phyloP scores from a whole-genome alignment of 441 rosid species.

The Biscutella laevigata region DNA sequence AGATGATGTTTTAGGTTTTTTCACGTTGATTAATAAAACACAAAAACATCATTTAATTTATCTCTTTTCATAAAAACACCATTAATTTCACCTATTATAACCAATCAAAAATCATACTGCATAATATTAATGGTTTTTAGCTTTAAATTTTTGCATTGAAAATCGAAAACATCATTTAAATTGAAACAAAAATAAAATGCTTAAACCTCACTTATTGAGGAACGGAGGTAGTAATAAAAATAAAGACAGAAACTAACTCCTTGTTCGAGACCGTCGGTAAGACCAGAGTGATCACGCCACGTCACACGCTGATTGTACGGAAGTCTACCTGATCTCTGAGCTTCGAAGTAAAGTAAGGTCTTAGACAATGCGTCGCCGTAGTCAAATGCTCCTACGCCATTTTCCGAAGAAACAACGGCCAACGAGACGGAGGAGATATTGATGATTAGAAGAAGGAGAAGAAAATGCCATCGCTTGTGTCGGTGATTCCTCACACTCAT shows the following conservation, averaged over 20 bases:
- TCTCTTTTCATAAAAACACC: too few species aligned
- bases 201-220: too few species aligned
- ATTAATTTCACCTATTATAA: too few species aligned
- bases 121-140: too few species aligned
- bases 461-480: constrained; percentile 17
- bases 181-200: too few species aligned
- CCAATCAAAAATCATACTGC: too few species aligned
- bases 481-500: constrained; percentile 20
- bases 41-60: too few species aligned
- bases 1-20: too few species aligned
- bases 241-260: constrained; percentile 51
- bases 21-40: too few species aligned
- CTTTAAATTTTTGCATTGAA: too few species aligned
- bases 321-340: constrained; percentile 86
- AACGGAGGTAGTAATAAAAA: too few species aligned
- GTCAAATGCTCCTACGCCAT: constrained; percentile 25
- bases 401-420: constrained; percentile 17
- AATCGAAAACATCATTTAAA: too few species aligned
- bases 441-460: constrained; percentile 26
- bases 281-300: constrained; percentile 93
- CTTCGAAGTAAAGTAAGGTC: constrained; percentile 84
- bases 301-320: constrained; percentile 77
- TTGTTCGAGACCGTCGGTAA: constrained; percentile 88
- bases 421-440: constrained; percentile 16
- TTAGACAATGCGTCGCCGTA: constrained; percentile 70